These are phyloP conservation scores for Nothomitra cinnamomea DNA, from an alignment of 2,329 filamentous ascomycete genomes.

Conservation along the genomic window DNA sequence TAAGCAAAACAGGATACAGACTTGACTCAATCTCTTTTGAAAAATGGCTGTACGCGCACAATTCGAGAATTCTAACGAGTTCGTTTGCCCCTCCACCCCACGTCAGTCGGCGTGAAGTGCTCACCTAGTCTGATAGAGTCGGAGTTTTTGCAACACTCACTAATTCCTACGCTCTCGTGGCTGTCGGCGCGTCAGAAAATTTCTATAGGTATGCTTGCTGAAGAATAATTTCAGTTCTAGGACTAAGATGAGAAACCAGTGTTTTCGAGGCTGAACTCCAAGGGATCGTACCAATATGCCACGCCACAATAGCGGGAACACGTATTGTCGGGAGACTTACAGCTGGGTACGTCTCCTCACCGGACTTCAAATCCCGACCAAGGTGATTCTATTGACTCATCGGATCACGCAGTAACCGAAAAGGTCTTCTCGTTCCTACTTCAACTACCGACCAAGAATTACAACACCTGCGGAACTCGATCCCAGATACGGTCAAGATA, in stretches of 20 bases:
- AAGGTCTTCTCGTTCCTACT: conserved; percentile 89
- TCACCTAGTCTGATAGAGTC: conserved; percentile 41
- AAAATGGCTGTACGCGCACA: conserved; percentile 37
- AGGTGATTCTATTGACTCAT: background rate
- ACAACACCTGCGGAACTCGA: conserved; percentile 86
- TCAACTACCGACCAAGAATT: conserved; percentile 96
- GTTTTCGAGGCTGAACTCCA: conserved; percentile 96
- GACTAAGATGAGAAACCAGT: conserved; percentile 26
- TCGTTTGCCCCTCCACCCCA: conserved; percentile 22
- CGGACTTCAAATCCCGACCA: background rate
- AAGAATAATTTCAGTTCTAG: background rate
- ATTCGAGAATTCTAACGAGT: conserved; percentile 89
- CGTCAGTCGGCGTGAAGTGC: conserved; percentile 6
- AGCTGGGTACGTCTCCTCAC: conserved; percentile 46
- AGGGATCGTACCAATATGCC: conserved; percentile 92
- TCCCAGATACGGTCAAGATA: conserved; percentile 83
- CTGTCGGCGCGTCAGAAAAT: conserved; percentile 91
- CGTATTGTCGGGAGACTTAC: conserved; percentile 92
- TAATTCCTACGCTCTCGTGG: conserved; percentile 90
- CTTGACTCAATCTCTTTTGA: conserved; percentile 10
- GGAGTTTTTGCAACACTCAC: conserved; percentile 94
- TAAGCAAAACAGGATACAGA: too few relatives aligned
- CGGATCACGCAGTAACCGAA: conserved; percentile 53
- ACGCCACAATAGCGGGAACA: conserved; percentile 90
- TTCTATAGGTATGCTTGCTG: conserved; percentile 59